Conservation (phyloP, 1,139 yeast genomes). For the Williopsis jadinii region DNA sequence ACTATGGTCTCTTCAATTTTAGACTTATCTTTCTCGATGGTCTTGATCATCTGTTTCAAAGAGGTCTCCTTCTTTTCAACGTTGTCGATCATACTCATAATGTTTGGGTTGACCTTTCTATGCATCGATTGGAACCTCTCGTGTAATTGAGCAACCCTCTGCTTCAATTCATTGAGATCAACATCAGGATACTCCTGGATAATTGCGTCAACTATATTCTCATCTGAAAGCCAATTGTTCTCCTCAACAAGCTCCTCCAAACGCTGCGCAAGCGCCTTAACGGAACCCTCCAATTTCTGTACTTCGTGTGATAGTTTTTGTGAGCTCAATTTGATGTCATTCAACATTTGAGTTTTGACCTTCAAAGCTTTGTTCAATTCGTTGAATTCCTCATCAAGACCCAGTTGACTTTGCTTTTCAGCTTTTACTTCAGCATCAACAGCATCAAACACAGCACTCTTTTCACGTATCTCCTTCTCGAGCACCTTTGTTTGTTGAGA, state of each 20-base stretch:
- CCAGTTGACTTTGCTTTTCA: slow-evolving; percentile 58
- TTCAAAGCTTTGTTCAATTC: slow-evolving; percentile 52
- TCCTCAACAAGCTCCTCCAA: slow-evolving; percentile 46
- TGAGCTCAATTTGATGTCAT: slow-evolving; percentile 44
- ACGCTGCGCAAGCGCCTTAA: slow-evolving; percentile 34
- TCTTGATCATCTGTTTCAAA: slow-evolving; percentile 71
- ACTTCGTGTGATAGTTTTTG: slow-evolving; percentile 62
- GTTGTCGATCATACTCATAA: slow-evolving; percentile 90
- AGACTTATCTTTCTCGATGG: slow-evolving; percentile 83
- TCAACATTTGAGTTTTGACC: slow-evolving; percentile 43
- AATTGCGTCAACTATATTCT: slow-evolving; percentile 45
- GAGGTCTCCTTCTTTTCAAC: slow-evolving; percentile 85
- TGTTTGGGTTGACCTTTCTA: slow-evolving; percentile 78
- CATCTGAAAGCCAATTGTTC: slow-evolving; percentile 70
- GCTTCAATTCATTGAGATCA: slow-evolving; percentile 55
- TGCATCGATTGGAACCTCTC: slow-evolving; percentile 70
- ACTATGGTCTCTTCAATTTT: slow-evolving; percentile 85
- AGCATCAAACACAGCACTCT: slow-evolving; percentile 28
- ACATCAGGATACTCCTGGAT: slow-evolving; percentile 55
- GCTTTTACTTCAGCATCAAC: slow-evolving; percentile 43
- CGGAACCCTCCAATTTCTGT: slow-evolving; percentile 45
- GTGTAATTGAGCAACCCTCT: slow-evolving; percentile 48
- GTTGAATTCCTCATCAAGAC: slow-evolving; percentile 71
- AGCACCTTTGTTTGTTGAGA: slow-evolving; percentile 26
- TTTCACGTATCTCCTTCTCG: slow-evolving; percentile 26